These are phyloP conservation scores for Phytophthora citrophthora DNA, from an alignment of 352 stramenopile species.

Conservation along the genomic window DNA sequence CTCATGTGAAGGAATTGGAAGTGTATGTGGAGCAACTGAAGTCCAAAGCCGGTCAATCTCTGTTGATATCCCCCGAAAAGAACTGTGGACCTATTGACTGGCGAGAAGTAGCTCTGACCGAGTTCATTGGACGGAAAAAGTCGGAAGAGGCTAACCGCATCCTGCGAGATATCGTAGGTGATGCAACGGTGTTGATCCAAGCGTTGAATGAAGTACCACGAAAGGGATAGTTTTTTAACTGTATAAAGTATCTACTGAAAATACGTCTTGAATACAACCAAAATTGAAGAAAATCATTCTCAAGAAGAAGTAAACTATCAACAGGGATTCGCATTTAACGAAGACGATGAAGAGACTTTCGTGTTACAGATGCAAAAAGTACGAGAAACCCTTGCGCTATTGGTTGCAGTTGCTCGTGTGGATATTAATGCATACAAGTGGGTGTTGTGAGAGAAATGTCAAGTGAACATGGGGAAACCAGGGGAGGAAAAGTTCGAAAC, in stretches of 20 bases:
- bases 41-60: too few species aligned
- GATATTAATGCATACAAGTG: neutral
- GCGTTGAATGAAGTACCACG: too few species aligned
- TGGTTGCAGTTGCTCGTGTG: neutral
- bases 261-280: too few species aligned
- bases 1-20: slow-evolving; percentile 19
- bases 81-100: neutral
- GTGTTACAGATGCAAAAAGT: neutral
- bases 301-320: too few species aligned
- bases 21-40: slow-evolving; percentile 8
- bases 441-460: neutral
- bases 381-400: neutral
- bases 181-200: neutral
- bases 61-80: neutral
- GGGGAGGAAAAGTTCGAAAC: slow-evolving; percentile 22
- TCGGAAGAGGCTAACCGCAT: slow-evolving; percentile 15
- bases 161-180: slow-evolving; percentile 11
- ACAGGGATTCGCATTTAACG: too few species aligned
- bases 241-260: too few species aligned
- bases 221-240: too few species aligned
- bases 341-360: too few species aligned
- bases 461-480: slow-evolving; percentile 6
- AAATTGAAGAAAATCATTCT: too few species aligned
- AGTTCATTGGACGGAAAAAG: slow-evolving; percentile 22
- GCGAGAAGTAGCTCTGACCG: slow-evolving; percentile 6